A percentile compares a stretch with the other conserved stretches of the same genome.
Conservation (phyloP, 768 basidiomycete species). For the Leucosporidium yakuticum region DNA sequence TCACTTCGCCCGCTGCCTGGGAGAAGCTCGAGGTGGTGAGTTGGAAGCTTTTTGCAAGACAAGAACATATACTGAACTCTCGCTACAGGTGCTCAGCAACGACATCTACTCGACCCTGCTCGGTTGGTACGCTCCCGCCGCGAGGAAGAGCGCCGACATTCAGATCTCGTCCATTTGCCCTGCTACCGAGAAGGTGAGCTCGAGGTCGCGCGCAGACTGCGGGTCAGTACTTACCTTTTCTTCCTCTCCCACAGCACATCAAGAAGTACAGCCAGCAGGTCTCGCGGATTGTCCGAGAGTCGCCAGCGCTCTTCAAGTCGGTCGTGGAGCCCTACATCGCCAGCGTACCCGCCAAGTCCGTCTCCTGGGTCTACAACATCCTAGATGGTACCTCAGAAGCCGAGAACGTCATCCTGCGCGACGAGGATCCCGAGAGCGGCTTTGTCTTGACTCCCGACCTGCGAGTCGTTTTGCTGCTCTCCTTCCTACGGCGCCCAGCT, state of each 20-base stretch:
- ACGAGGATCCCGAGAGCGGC: constrained; percentile 48
- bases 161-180: constrained; percentile 81
- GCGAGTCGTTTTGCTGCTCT: constrained; percentile 5
- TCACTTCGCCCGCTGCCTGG: constrained; percentile 41
- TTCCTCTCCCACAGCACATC: constrained; percentile 56
- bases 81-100: constrained; percentile 14
- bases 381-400: constrained; percentile 69
- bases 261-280: constrained; percentile 72
- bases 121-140: constrained; percentile 66
- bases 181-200: constrained; percentile 58
- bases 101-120: constrained; percentile 34
- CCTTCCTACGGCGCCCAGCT: neutral
- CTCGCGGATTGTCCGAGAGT: constrained; percentile 69
- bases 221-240: too few relatives aligned
- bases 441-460: constrained; percentile 88
- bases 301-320: constrained; percentile 63
- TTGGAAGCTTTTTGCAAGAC: constrained; percentile 45
- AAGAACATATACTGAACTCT: constrained; percentile 53
- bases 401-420: constrained; percentile 62
- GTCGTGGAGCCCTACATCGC: constrained; percentile 73
- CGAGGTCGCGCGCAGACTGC: too few relatives aligned
- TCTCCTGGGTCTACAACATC: constrained; percentile 73
- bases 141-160: constrained; percentile 58
- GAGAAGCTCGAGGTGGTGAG: constrained; percentile 49
- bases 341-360: neutral